Conservation (phyloP, 2,329 filamentous ascomycete species). For the Clonostachys byssicola region DNA sequence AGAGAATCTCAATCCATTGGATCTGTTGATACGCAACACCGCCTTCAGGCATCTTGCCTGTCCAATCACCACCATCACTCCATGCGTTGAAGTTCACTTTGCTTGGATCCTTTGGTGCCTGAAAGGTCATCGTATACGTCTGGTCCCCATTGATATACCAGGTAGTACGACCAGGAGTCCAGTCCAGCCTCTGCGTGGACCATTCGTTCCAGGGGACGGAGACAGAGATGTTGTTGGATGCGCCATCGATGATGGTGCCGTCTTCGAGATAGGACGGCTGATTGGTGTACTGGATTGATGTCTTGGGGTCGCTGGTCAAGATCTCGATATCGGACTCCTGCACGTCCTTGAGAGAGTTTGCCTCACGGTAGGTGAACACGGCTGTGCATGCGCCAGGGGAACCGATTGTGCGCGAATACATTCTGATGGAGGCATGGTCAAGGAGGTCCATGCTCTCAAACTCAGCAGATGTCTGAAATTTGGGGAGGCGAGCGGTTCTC, state of each 20-base stretch:
- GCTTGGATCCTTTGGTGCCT: slow-evolving; percentile 45
- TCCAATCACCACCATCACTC: slow-evolving; percentile 55
- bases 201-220: slow-evolving; percentile 46
- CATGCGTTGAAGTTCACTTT: slow-evolving; percentile 53
- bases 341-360: slow-evolving; percentile 22
- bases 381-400: slow-evolving; percentile 41
- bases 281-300: slow-evolving; percentile 51
- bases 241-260: slow-evolving; percentile 36
- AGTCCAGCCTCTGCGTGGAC: slow-evolving; percentile 54
- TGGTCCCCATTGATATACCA: slow-evolving; percentile 49
- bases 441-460: slow-evolving; percentile 28
- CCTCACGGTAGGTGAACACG: slow-evolving; percentile 42
- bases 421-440: slow-evolving; percentile 30
- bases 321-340: slow-evolving; percentile 49
- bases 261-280: slow-evolving; percentile 44
- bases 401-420: slow-evolving; percentile 41
- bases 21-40: slow-evolving; percentile 49
- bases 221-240: slow-evolving; percentile 30
- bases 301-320: slow-evolving; percentile 34
- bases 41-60: slow-evolving; percentile 46
- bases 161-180: slow-evolving; percentile 45
- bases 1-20: slow-evolving; percentile 57
- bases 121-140: slow-evolving; percentile 44
- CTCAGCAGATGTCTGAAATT: slow-evolving; percentile 40
- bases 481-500: slow-evolving; percentile 32